phyloP scores from a whole-genome alignment of 2,329 filamentous ascomycete genomes.

The Paracoccidioides lutzii region DNA sequence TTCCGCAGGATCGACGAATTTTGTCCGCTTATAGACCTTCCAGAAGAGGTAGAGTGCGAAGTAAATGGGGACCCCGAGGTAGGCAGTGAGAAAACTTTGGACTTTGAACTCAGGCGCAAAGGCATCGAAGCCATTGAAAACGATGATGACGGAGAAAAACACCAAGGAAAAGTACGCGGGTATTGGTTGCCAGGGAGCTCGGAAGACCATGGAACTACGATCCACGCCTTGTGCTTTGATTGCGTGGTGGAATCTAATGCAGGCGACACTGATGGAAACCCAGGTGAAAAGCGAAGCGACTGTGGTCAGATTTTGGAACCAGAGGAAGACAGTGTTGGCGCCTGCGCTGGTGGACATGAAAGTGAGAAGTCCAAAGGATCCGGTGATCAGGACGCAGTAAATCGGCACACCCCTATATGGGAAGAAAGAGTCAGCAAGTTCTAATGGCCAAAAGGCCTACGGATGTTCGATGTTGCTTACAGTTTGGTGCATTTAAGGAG shows the following conservation, averaged over 20 bases:
- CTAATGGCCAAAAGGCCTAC: constrained; percentile 21
- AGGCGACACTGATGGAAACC: constrained; percentile 34
- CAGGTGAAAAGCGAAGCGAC: constrained; percentile 36
- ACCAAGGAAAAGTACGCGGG: constrained; percentile 48
- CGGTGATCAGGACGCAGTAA: constrained; percentile 29
- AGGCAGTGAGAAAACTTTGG: constrained; percentile 36
- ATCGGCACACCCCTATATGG: constrained; percentile 31
- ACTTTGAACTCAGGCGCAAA: constrained; percentile 23
- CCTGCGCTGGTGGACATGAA: constrained; percentile 31
- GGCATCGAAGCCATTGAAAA: constrained; percentile 49
- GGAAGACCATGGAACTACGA: constrained; percentile 27
- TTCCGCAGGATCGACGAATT: constrained; percentile 9
- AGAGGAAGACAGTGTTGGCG: constrained; percentile 32
- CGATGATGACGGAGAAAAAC: constrained; percentile 49
- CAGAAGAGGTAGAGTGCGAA: constrained; percentile 24
- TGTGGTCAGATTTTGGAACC: constrained; percentile 35
- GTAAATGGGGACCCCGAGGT: constrained; percentile 32
- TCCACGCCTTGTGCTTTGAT: constrained; percentile 28
- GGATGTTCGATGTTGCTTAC: constrained; percentile 21
- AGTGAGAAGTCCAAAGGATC: constrained; percentile 31
- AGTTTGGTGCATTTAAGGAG: constrained; percentile 36
- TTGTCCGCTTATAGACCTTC: constrained; percentile 17
- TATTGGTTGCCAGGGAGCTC: constrained; percentile 38
- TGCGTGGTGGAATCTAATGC: constrained; percentile 35
- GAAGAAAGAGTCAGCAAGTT: background rate